Evolutionary conservation across 192 early-diverging fungal species (phyloP).

Genomic region (Funneliformis geosporum): DNA sequence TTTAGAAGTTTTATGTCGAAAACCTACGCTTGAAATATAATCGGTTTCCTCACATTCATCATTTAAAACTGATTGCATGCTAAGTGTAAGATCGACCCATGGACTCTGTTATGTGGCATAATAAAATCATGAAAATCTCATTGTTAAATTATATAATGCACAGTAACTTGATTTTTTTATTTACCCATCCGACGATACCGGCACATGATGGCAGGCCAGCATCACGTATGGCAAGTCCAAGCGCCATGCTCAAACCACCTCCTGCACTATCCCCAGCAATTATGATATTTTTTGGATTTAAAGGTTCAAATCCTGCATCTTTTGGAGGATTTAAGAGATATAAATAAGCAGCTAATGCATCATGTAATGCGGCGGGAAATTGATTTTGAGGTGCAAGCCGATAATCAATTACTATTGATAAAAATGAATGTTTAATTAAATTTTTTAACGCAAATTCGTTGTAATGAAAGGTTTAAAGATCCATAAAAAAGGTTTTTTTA

Average conservation of each 20-base stretch:
- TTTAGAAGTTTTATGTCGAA: slow-evolving; percentile 35
- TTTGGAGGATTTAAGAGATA: slow-evolving; percentile 58
- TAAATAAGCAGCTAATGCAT: slow-evolving; percentile 75
- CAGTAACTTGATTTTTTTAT: not conserved
- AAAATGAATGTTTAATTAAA: not conserved
- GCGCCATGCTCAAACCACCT: slow-evolving; percentile 59
- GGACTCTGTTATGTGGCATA: not conserved
- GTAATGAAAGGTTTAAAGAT: not conserved
- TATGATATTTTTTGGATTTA: slow-evolving; percentile 58
- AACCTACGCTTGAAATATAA: slow-evolving; percentile 41
- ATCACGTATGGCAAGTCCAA: slow-evolving; percentile 59
- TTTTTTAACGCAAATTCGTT: not conserved
- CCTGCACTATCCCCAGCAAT: slow-evolving; percentile 73
- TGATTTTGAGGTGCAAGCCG: slow-evolving; percentile 76
- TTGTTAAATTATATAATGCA: not conserved
- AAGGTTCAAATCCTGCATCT: slow-evolving; percentile 46
- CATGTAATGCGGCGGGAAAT: slow-evolving; percentile 82
- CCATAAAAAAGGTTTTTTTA: too few relatives aligned
- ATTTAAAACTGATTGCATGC: slow-evolving; percentile 43
- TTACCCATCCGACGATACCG: slow-evolving; percentile 48
- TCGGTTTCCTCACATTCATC: slow-evolving; percentile 37
- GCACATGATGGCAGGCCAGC: slow-evolving; percentile 56
- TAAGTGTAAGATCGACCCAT: slow-evolving; percentile 53
- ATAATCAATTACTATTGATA: slow-evolving; percentile 65
- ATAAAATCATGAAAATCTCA: not conserved